Percentiles rank a stretch among this genome's conserved stretches.
These are phyloP conservation scores for Excoecaria agallocha DNA, from an alignment of 345 rosid genomes.

Conservation along the genomic window DNA sequence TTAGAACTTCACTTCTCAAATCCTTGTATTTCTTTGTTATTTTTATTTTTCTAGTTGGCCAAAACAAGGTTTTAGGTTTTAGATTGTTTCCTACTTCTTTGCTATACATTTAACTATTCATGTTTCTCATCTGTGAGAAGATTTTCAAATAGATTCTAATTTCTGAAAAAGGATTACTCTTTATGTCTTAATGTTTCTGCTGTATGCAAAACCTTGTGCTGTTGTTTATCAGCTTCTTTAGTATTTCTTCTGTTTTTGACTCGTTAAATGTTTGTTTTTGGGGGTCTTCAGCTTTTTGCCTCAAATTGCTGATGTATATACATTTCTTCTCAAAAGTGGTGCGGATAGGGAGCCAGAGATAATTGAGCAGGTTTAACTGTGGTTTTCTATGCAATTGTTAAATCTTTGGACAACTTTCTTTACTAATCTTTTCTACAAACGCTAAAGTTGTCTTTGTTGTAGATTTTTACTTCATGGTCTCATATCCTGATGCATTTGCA, in stretches of 20 bases:
- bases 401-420: not conserved
- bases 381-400: constrained; percentile 3
- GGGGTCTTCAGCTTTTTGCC: constrained; percentile 59
- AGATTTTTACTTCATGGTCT: constrained; percentile 80
- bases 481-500: constrained; percentile 61
- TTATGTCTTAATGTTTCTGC: not conserved
- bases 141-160: not conserved
- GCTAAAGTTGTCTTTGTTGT: constrained; percentile 28
- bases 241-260: not conserved
- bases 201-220: not conserved
- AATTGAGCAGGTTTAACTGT: constrained; percentile 68
- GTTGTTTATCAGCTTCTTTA: not conserved
- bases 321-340: constrained; percentile 64
- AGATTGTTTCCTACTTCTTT: not conserved
- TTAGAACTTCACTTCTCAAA: not conserved
- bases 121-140: not conserved
- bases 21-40: not conserved
- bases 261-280: constrained; percentile 11
- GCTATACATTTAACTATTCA: not conserved
- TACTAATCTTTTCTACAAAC: not conserved
- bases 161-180: not conserved
- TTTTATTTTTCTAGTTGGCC: not conserved
- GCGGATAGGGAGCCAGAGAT: constrained; percentile 87
- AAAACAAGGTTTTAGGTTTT: not conserved
- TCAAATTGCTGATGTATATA: constrained; percentile 51